Base-by-base conservation (phyloP, 352 stramenopile species). In the Globisporangium polare region DNA sequence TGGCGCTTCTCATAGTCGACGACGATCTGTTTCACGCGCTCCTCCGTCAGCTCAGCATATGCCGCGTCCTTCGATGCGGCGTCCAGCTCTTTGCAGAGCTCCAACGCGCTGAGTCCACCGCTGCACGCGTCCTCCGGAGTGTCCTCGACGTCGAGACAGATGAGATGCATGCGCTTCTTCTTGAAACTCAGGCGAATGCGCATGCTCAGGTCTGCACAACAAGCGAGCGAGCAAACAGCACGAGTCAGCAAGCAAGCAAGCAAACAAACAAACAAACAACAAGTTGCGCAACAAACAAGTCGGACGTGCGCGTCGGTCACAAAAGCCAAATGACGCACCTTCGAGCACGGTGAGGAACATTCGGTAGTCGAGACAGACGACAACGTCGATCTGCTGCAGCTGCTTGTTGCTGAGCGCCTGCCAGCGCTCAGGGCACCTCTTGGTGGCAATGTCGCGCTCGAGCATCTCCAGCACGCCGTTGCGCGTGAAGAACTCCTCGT, bases 281-380 rank as follows among this genome's bases (percentile, higher is more conserved):
- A 22, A 46, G 41, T 22, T 46, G 17, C 41, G 60, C 61, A 52
- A 58, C 37, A 47, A 53, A 4, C 17, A 64, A 72, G 33, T 39
- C 33, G 33, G 5, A 39, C 33, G 2, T 39, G 33, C 33, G 33
- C 12, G 9, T 9, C 33, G 12, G 33, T 39, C 9, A 26, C 26
- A 20, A 53, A 24, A 35, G 13, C 7, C 31, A 63, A 63, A 43
- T 10, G 13, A 53, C 63, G 55, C 43, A 86, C 76, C 77, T 67
- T 92, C 79, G 31, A 92, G 42, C 18, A 95, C 80, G 5, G 78
- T 74, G 52, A 92, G 67, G 51, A 90, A 95, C 55, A 95, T 86
- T 60, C 65, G 65, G 65, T 90, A 83, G 73, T 95, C 86, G 58
- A 95, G 83, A 63, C 85, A 94, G 29, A 95, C 65, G 46, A 92